Percentiles rank a stretch among this genome's conserved stretches.
These are phyloP conservation scores for Acer saccharum DNA, from an alignment of 345 rosid genomes.

Conservation along the genomic window DNA sequence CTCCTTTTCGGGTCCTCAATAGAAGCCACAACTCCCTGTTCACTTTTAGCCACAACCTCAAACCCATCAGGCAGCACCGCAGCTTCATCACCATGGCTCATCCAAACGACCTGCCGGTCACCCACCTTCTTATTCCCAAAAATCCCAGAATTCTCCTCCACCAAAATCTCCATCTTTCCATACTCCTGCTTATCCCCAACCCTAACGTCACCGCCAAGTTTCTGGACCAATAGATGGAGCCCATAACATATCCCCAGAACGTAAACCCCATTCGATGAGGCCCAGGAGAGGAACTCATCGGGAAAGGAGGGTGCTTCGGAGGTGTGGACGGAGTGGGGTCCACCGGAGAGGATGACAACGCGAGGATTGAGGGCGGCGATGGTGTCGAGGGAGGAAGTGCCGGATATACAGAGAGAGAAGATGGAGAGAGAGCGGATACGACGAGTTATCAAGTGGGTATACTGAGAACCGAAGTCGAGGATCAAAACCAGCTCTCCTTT, in stretches of 20 bases:
- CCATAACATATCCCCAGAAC: slow-evolving; percentile 91
- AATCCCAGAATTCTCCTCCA: slow-evolving; percentile 49
- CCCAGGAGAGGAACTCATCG: slow-evolving; percentile 75
- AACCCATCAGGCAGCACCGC: slow-evolving; percentile 71
- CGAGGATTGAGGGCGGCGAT: slow-evolving; percentile 64
- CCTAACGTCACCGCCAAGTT: slow-evolving; percentile 73
- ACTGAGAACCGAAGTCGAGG: slow-evolving; percentile 90
- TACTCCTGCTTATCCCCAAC: slow-evolving; percentile 87
- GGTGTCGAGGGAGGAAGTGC: slow-evolving; percentile 69
- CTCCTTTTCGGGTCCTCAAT: slow-evolving; percentile 60
- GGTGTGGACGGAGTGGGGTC: slow-evolving; percentile 91
- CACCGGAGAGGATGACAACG: slow-evolving; percentile 91
- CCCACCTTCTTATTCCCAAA: slow-evolving; percentile 66
- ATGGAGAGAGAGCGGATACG: slow-evolving; percentile 82
- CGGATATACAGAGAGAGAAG: slow-evolving; percentile 85
- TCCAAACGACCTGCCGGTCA: slow-evolving; percentile 85
- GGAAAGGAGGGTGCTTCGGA: slow-evolving; percentile 74
- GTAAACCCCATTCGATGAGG: slow-evolving; percentile 48
- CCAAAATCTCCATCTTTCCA: slow-evolving; percentile 94
- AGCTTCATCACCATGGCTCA: slow-evolving; percentile 98
- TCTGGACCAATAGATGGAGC: slow-evolving; percentile 83
- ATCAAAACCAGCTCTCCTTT: slow-evolving; percentile 80
- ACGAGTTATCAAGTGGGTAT: slow-evolving; percentile 93
- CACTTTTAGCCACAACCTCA: slow-evolving; percentile 70
- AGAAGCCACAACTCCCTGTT: slow-evolving; percentile 83